phyloP scores from a whole-genome alignment of 2,329 filamentous ascomycete genomes.

The Penicillium rolfsii region DNA sequence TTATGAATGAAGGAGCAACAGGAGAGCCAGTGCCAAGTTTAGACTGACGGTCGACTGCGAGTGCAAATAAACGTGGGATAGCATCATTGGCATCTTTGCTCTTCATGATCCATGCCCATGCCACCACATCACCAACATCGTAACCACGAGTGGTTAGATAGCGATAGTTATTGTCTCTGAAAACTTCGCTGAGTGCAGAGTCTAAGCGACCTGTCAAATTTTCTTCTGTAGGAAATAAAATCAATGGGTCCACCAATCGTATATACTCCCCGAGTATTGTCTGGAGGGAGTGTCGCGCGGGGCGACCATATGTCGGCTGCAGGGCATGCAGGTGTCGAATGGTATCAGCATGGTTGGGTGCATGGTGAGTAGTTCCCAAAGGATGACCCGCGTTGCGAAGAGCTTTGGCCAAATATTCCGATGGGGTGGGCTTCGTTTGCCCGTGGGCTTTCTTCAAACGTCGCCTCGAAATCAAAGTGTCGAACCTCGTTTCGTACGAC shows the following conservation, averaged over 20 bases:
- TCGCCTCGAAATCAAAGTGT: neutral
- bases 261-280: constrained; percentile 47
- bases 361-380: constrained; percentile 12
- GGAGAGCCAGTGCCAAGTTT: constrained; percentile 8
- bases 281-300: constrained; percentile 34
- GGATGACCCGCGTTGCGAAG: constrained; percentile 30
- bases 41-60: constrained; percentile 31
- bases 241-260: constrained; percentile 36
- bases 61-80: constrained; percentile 40
- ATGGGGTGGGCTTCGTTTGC: constrained; percentile 28
- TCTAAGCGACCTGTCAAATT: constrained; percentile 25
- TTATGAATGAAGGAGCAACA: constrained; percentile 51
- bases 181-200: constrained; percentile 37
- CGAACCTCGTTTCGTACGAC: neutral
- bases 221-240: constrained; percentile 19
- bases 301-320: constrained; percentile 19
- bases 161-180: constrained; percentile 32
- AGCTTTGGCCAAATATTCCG: constrained; percentile 37
- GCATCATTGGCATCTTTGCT: constrained; percentile 41
- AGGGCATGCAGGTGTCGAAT: constrained; percentile 4
- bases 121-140: constrained; percentile 45
- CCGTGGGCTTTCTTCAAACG: constrained; percentile 2
- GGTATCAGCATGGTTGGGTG: constrained; percentile 5
- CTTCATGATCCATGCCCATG: constrained; percentile 54
- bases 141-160: constrained; percentile 41